These are phyloP conservation scores for Taiwanofungus camphoratus DNA, from an alignment of 1,284 basidiomycete species.

Conservation along the genomic window DNA sequence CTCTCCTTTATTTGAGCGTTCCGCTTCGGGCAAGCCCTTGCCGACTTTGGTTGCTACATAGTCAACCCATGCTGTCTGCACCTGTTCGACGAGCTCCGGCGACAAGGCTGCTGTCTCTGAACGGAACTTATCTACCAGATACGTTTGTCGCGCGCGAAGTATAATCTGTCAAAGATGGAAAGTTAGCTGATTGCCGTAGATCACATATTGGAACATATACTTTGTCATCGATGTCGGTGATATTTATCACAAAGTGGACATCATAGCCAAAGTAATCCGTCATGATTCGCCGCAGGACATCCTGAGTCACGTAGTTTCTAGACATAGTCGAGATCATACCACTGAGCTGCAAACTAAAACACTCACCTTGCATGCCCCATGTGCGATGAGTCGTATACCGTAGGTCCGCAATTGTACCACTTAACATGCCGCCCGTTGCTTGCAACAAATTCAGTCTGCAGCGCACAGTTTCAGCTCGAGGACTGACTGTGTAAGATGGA, in stretches of 20 bases:
- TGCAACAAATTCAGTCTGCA: constrained; percentile 79
- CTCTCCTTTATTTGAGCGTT: constrained; percentile 40
- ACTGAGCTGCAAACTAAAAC: no score
- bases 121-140: constrained; percentile 69
- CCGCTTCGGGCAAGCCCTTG: constrained; percentile 47
- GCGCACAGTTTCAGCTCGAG: constrained; percentile 10
- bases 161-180: constrained; percentile 64
- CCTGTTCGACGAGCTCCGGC: constrained; percentile 51
- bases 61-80: constrained; percentile 57
- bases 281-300: constrained; percentile 90
- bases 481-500: constrained; percentile 4
- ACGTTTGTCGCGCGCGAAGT: constrained; percentile 78
- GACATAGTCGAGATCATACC: background rate
- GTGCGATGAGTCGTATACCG: constrained; percentile 97
- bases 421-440: constrained; percentile 82
- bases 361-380: constrained; percentile 95
- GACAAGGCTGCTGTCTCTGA: constrained; percentile 52
- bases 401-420: constrained; percentile 99
- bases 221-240: constrained; percentile 99
- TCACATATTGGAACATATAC: constrained; percentile 38
- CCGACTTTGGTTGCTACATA: constrained; percentile 60
- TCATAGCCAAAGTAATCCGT: constrained; percentile 97
- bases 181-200: constrained; percentile 2
- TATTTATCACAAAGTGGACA: constrained; percentile 99
- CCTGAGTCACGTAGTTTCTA: constrained; percentile 96